These are phyloP conservation scores for Cronartium quercuum DNA, from an alignment of 1,284 basidiomycete genomes.

Conservation along the genomic window DNA sequence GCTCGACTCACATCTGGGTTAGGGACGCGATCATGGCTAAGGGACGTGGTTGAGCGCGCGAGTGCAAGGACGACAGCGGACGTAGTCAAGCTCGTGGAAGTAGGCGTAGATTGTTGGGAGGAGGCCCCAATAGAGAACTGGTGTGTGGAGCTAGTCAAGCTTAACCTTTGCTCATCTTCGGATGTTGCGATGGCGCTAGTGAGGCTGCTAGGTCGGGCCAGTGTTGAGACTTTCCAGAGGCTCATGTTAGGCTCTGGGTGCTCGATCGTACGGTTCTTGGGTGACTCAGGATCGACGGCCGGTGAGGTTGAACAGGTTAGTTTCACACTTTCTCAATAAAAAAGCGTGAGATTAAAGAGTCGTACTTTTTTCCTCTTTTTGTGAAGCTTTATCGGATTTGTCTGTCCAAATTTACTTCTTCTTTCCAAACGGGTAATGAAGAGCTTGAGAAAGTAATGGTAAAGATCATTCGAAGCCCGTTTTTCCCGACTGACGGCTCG, in stretches of 20 bases:
- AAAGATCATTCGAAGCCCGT: background rate
- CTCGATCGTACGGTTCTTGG: background rate
- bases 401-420: background rate
- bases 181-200: background rate
- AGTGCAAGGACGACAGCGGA: conserved; percentile 3
- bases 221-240: background rate
- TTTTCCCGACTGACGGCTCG: background rate
- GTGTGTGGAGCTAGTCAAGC: background rate
- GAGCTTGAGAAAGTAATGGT: background rate
- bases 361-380: background rate
- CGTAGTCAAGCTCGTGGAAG: conserved; percentile 17
- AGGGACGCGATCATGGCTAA: background rate
- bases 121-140: background rate
- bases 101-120: conserved; percentile 14
- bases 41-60: background rate
- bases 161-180: background rate
- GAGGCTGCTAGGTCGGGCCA: background rate
- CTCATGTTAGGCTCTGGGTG: background rate
- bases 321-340: background rate
- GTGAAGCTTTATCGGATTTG: background rate
- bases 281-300: background rate
- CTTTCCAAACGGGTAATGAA: background rate
- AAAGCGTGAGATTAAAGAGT: background rate
- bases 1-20: background rate
- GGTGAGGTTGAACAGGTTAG: background rate